These are phyloP conservation scores for Pyrenochaeta sp. DNA, from an alignment of 2,329 filamentous ascomycete genomes.

Conservation along the genomic window DNA sequence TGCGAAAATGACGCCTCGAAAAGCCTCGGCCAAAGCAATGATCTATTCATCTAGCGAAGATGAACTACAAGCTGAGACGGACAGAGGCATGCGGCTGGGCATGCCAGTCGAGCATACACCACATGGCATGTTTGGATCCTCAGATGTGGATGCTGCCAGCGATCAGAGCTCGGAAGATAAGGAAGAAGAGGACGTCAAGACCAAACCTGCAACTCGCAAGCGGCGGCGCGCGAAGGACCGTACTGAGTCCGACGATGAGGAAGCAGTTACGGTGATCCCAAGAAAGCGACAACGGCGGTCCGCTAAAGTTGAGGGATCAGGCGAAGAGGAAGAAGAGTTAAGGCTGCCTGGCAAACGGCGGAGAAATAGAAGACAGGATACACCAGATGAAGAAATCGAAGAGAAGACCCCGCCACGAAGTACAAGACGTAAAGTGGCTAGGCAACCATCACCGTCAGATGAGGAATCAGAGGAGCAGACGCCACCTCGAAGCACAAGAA, in stretches of 20 bases:
- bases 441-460: not conserved
- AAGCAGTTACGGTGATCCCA: slow-evolving; percentile 21
- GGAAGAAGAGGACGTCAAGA: slow-evolving; percentile 10
- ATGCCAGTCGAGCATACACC: slow-evolving; percentile 23
- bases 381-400: slow-evolving; percentile 12
- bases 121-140: slow-evolving; percentile 38
- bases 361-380: not conserved
- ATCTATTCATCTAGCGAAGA: slow-evolving; percentile 35
- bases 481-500: slow-evolving; percentile 15
- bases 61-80: slow-evolving; percentile 26
- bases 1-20: slow-evolving; percentile 28
- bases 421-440: slow-evolving; percentile 4
- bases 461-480: slow-evolving; percentile 17
- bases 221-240: slow-evolving; percentile 19
- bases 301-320: slow-evolving; percentile 4
- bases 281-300: slow-evolving; percentile 16
- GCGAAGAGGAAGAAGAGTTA: slow-evolving; percentile 4
- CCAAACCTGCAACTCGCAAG: slow-evolving; percentile 21
- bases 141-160: slow-evolving; percentile 17
- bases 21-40: slow-evolving; percentile 18
- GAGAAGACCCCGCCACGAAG: slow-evolving; percentile 15
- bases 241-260: slow-evolving; percentile 10
- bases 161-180: slow-evolving; percentile 20
- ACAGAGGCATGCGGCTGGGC: slow-evolving; percentile 27
- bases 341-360: not conserved